Conservation (phyloP, 1,284 basidiomycete genomes). For the Ganoderma lucidum region DNA sequence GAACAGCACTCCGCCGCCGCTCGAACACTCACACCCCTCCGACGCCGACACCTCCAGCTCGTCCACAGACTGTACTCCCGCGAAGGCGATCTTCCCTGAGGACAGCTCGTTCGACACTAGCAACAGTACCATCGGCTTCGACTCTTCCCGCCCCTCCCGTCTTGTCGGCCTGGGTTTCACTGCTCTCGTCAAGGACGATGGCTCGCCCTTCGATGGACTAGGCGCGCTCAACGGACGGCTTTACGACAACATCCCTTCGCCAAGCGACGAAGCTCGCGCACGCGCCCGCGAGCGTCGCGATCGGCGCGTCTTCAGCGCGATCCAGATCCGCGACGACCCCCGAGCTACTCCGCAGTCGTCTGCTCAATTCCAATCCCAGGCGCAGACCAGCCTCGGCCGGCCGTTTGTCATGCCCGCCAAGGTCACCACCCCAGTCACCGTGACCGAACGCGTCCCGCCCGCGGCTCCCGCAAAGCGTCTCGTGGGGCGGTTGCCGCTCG, state of each 20-base stretch:
- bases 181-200: constrained; percentile 33
- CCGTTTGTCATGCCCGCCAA: constrained; percentile 2
- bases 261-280: constrained; percentile 19
- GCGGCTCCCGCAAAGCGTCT: constrained; percentile 10
- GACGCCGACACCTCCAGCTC: constrained; percentile 10
- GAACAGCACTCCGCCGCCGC: constrained; percentile 28
- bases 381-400: background rate
- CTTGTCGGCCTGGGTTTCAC: constrained; percentile 37
- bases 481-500: constrained; percentile 7
- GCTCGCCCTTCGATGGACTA: constrained; percentile 36
- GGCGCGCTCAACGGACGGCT: constrained; percentile 28
- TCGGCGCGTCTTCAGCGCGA: constrained; percentile 8
- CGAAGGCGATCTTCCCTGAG: constrained; percentile 1
- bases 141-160: background rate
- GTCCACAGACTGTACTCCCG: background rate
- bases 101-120: background rate
- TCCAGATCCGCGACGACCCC: background rate
- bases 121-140: constrained; percentile 8
- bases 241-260: constrained; percentile 10
- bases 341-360: background rate
- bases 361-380: background rate
- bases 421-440: constrained; percentile 8
- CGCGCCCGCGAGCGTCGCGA: constrained; percentile 10
- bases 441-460: constrained; percentile 6
- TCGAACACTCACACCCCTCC: constrained; percentile 24